Percentiles rank a stretch among this genome's conserved stretches.
These are phyloP conservation scores for Ascobolus immersus DNA, from an alignment of 495 filamentous ascomycete species.

Conservation along the genomic window DNA sequence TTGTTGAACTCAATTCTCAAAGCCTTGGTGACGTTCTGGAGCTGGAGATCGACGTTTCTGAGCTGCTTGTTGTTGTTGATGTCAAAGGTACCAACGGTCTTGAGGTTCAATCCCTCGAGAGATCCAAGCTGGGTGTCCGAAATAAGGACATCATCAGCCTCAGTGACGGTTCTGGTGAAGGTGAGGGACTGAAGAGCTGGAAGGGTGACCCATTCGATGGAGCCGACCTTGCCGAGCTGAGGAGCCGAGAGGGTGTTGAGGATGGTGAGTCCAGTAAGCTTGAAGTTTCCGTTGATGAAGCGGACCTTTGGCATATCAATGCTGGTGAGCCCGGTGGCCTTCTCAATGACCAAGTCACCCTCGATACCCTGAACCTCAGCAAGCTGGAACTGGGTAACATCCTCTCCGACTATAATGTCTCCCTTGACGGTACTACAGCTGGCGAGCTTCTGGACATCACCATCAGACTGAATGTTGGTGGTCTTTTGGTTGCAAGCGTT, in stretches of 20 bases:
- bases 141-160: slow-evolving; percentile 42
- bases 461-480: slow-evolving; percentile 37
- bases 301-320: slow-evolving; percentile 19
- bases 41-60: slow-evolving; percentile 40
- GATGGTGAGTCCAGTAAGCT: slow-evolving; percentile 34
- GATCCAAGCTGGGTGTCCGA: slow-evolving; percentile 54
- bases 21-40: slow-evolving; percentile 36
- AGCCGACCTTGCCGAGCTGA: slow-evolving; percentile 32
- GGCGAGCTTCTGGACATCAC: slow-evolving; percentile 42
- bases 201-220: slow-evolving; percentile 47
- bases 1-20: slow-evolving; percentile 41
- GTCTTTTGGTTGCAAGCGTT: slow-evolving; percentile 3
- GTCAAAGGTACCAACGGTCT: slow-evolving; percentile 32
- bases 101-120: slow-evolving; percentile 55
- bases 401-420: slow-evolving; percentile 35
- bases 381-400: slow-evolving; percentile 26
- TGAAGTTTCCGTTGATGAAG: slow-evolving; percentile 36
- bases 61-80: slow-evolving; percentile 63
- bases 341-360: slow-evolving; percentile 37
- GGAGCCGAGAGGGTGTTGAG: slow-evolving; percentile 39
- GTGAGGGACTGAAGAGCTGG: slow-evolving; percentile 38
- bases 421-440: slow-evolving; percentile 46
- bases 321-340: slow-evolving; percentile 31
- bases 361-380: slow-evolving; percentile 36
- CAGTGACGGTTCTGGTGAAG: slow-evolving; percentile 34